Evolutionary conservation across 345 rosid species (phyloP).

Genomic region (Excoecaria cochinchinensis): DNA sequence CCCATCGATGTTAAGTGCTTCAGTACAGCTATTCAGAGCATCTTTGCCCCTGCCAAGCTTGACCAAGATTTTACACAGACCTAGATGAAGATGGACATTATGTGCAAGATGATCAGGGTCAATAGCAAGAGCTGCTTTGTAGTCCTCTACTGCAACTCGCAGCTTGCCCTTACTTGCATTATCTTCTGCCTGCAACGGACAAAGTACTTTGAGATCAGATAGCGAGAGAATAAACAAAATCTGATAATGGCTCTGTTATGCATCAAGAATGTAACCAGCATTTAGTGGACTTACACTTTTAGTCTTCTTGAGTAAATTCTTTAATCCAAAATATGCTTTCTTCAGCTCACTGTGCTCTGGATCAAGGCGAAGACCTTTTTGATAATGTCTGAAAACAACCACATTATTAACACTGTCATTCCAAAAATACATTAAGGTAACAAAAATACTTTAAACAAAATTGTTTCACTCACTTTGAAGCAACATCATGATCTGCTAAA

Average conservation of each 20-base stretch:
- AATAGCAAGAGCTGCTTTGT: conserved; percentile 72
- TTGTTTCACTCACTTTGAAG: conserved; percentile 57
- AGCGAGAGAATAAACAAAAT: background rate
- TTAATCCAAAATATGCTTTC: conserved; percentile 94
- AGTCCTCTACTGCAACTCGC: conserved; percentile 89
- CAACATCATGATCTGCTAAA: conserved; percentile 98
- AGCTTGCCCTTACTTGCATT: conserved; percentile 83
- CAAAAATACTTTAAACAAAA: no score
- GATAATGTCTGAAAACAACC: conserved; percentile 73
- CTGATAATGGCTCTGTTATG: background rate
- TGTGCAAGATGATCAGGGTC: conserved; percentile 86
- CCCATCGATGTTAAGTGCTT: conserved; percentile 75
- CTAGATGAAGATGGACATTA: conserved; percentile 89
- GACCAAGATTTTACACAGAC: conserved; percentile 84
- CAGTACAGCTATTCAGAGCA: conserved; percentile 74
- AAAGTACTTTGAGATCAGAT: background rate
- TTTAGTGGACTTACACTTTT: conserved; percentile 65
- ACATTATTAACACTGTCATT: conserved; percentile 3
- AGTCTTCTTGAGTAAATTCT: conserved; percentile 90
- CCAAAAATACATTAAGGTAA: background rate
- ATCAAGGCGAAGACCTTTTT: conserved; percentile 93
- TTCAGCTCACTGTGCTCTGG: conserved; percentile 93
- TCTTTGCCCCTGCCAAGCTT: conserved; percentile 97
- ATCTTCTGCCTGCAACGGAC: conserved; percentile 77
- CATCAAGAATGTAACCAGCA: background rate